A percentile compares a stretch with the other conserved stretches of the same genome.
phyloP scores from a whole-genome alignment of 345 rosid genomes.

The Ricinus communis region DNA sequence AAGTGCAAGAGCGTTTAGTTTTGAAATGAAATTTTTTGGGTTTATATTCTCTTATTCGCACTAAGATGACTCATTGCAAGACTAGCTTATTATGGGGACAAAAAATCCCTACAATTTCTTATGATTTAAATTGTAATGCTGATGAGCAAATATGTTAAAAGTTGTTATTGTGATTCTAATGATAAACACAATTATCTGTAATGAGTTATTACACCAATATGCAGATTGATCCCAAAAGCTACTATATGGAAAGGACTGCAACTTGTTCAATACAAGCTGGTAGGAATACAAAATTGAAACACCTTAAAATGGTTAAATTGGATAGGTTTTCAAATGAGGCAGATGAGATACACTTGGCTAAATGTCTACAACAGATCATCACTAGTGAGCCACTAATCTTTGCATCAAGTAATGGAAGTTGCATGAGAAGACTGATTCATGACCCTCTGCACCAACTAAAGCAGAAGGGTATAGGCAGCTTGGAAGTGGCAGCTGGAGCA shows the following conservation, averaged over 20 bases:
- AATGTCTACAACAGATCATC: slow-evolving; percentile 31
- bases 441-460: slow-evolving; percentile 1
- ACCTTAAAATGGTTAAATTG: slow-evolving; percentile 42
- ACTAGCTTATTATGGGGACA: no score
- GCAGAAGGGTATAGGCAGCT: not conserved
- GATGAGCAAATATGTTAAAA: no score
- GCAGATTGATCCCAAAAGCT: slow-evolving; percentile 51
- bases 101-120: no score
- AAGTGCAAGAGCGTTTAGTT: no score
- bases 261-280: slow-evolving; percentile 24
- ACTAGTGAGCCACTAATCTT: slow-evolving; percentile 31
- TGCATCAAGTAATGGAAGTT: slow-evolving; percentile 22
- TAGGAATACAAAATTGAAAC: slow-evolving; percentile 26
- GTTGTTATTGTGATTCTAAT: no score
- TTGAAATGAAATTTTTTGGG: no score
- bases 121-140: no score
- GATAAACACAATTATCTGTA: no score
- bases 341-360: slow-evolving; percentile 27
- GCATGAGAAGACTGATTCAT: slow-evolving; percentile 10
- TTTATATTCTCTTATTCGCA: no score
- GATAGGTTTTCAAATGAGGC: slow-evolving; percentile 42
- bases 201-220: not conserved
- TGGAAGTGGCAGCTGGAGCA: slow-evolving; percentile 1
- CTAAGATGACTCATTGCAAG: no score
- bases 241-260: slow-evolving; percentile 19